Conservation (phyloP, 805 yeast species). For the Lachancea dasiensis region DNA sequence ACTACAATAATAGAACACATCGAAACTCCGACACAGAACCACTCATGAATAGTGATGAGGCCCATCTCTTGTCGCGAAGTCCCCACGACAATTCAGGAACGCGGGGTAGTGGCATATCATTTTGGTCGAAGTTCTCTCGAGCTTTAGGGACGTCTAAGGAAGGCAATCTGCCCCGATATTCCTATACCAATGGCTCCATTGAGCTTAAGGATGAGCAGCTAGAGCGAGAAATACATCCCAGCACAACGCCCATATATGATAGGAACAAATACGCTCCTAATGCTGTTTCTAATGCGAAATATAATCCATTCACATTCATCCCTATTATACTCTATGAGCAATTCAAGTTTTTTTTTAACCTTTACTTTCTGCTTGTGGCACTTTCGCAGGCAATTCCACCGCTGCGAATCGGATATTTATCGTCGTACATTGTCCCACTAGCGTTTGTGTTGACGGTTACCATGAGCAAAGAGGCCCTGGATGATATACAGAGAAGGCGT, state of each 20-base stretch:
- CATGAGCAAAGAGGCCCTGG: constrained; percentile 92
- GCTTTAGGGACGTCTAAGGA: constrained; percentile 10
- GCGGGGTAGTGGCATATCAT: background rate
- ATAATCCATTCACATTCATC: constrained; percentile 77
- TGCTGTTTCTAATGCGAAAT: constrained; percentile 90
- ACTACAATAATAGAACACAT: constrained; percentile 12
- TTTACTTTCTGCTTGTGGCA: constrained; percentile 89
- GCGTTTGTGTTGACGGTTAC: constrained; percentile 90
- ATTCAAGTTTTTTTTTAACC: constrained; percentile 92
- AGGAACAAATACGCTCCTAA: constrained; percentile 49
- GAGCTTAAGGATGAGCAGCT: constrained; percentile 27
- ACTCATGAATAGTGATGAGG: constrained; percentile 10
- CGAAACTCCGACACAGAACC: constrained; percentile 12
- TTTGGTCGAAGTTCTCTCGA: constrained; percentile 15
- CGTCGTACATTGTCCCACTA: constrained; percentile 89
- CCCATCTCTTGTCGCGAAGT: constrained; percentile 2
- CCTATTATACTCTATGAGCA: constrained; percentile 91
- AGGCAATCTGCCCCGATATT: constrained; percentile 4
- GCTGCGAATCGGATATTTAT: constrained; percentile 84
- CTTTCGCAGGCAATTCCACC: constrained; percentile 88
- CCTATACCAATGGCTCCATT: constrained; percentile 10
- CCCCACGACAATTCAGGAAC: background rate
- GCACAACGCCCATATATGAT: constrained; percentile 35
- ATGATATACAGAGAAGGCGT: constrained; percentile 84
- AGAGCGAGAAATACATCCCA: constrained; percentile 41